Conservation (phyloP, 345 rosid species). For the Bruguiera gymnorhiza region DNA sequence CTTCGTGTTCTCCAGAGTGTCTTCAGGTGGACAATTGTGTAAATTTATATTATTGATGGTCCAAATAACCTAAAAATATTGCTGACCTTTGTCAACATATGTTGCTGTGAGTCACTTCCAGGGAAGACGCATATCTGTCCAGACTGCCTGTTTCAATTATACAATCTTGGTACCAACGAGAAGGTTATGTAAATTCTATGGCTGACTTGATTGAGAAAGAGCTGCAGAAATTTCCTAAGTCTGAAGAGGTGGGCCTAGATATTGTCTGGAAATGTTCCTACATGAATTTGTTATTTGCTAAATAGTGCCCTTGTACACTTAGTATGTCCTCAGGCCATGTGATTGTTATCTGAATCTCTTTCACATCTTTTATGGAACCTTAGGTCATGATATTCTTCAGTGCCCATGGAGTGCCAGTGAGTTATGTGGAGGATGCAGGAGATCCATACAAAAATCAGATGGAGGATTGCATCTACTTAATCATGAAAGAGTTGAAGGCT, state of each 20-base stretch:
- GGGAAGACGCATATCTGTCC: constrained; percentile 73
- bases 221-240: constrained; percentile 57
- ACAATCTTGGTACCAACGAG: constrained; percentile 80
- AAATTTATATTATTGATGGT: background rate
- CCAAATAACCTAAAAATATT: background rate
- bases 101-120: constrained; percentile 36
- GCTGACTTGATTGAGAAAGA: constrained; percentile 79
- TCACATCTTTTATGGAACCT: constrained; percentile 15
- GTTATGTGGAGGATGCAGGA: constrained; percentile 82
- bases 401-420: constrained; percentile 95
- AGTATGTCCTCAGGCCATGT: background rate
- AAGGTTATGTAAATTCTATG: constrained; percentile 83
- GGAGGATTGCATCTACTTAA: constrained; percentile 83
- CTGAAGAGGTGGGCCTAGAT: constrained; percentile 58
- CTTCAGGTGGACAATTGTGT: constrained; percentile 46
- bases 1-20: constrained; percentile 67
- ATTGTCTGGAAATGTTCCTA: background rate
- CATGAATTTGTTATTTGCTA: background rate
- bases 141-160: constrained; percentile 72
- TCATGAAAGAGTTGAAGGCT: constrained; percentile 77
- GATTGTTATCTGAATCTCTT: constrained; percentile 6
- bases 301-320: background rate
- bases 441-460: constrained; percentile 93
- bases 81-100: constrained; percentile 1
- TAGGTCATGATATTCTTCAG: constrained; percentile 91